Conservation (phyloP, 192 early-diverging fungal species). For the Mortierella hygrophila region DNA sequence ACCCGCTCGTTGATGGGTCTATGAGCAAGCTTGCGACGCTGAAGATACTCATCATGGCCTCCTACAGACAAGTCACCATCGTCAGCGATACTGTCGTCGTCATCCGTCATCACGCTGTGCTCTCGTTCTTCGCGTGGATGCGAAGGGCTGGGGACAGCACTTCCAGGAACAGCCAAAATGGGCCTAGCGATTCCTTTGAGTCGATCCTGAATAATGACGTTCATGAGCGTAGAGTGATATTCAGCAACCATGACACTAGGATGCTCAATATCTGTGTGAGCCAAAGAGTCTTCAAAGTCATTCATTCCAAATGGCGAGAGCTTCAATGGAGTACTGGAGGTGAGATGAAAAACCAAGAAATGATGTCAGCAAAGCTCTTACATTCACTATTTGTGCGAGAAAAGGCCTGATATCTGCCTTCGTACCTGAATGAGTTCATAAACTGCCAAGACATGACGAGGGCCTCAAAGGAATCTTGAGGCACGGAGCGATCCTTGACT, state of each 20-base stretch:
- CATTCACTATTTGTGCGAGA: slow-evolving; percentile 50
- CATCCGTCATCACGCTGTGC: slow-evolving; percentile 45
- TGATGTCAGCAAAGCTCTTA: slow-evolving; percentile 43
- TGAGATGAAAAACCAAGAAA: neutral
- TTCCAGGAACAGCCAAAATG: slow-evolving; percentile 11
- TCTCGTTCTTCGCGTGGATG: slow-evolving; percentile 26
- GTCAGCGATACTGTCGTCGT: slow-evolving; percentile 32
- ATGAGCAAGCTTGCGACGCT: slow-evolving; percentile 26
- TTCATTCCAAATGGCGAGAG: slow-evolving; percentile 82
- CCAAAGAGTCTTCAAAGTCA: slow-evolving; percentile 78
- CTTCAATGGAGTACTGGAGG: slow-evolving; percentile 68
- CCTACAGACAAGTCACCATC: slow-evolving; percentile 33
- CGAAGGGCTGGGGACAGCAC: neutral
- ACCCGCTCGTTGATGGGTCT: slow-evolving; percentile 55
- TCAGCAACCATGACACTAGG: slow-evolving; percentile 61
- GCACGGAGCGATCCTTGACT: slow-evolving; percentile 61
- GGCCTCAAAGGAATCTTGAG: slow-evolving; percentile 56
- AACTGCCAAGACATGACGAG: slow-evolving; percentile 79
- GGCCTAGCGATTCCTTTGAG: slow-evolving; percentile 53
- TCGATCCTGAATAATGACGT: slow-evolving; percentile 60
- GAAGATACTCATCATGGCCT: slow-evolving; percentile 25
- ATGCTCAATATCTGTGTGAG: slow-evolving; percentile 53
- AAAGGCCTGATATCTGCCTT: neutral
- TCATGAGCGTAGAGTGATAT: slow-evolving; percentile 63
- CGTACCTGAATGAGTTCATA: slow-evolving; percentile 67